phyloP scores from a whole-genome alignment of 441 rosid genomes.

The Dalechampia spathulata region DNA sequence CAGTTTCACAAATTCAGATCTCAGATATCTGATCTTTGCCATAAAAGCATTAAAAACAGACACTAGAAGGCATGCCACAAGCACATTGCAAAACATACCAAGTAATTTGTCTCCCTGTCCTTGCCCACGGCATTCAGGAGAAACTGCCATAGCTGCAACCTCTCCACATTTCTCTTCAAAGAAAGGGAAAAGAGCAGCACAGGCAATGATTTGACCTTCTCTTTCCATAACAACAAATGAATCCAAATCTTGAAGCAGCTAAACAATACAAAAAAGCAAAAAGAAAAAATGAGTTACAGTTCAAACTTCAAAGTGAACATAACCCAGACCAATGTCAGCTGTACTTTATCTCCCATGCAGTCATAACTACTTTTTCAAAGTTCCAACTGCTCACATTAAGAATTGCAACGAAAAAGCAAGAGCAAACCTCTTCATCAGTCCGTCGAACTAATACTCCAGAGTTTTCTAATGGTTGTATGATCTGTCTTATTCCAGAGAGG shows the following conservation, averaged over 20 bases:
- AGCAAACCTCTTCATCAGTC: constrained; percentile 64
- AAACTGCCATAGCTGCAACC: constrained; percentile 87
- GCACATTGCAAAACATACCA: constrained; percentile 32
- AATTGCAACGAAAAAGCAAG: neutral
- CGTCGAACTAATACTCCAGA: constrained; percentile 60
- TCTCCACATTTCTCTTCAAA: constrained; percentile 75
- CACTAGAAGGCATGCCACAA: neutral
- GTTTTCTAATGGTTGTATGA: constrained; percentile 66
- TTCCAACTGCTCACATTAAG: neutral
- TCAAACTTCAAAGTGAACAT: neutral
- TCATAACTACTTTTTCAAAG: neutral
- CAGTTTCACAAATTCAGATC: neutral
- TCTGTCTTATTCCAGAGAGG: constrained; percentile 60
- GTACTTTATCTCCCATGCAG: neutral
- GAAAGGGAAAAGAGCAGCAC: constrained; percentile 89
- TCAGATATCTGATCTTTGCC: no score
- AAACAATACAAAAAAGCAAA: constrained; percentile 8
- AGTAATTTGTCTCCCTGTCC: constrained; percentile 94
- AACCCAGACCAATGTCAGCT: neutral
- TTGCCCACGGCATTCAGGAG: constrained; percentile 91
- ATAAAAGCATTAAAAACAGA: no score
- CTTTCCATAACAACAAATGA: constrained; percentile 81
- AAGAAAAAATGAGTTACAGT: constrained; percentile 12
- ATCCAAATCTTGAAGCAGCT: constrained; percentile 57
- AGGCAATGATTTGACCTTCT: constrained; percentile 90